Evolutionary conservation across 257 asterid species (phyloP).

Genomic region (Forsythia viridissima): DNA sequence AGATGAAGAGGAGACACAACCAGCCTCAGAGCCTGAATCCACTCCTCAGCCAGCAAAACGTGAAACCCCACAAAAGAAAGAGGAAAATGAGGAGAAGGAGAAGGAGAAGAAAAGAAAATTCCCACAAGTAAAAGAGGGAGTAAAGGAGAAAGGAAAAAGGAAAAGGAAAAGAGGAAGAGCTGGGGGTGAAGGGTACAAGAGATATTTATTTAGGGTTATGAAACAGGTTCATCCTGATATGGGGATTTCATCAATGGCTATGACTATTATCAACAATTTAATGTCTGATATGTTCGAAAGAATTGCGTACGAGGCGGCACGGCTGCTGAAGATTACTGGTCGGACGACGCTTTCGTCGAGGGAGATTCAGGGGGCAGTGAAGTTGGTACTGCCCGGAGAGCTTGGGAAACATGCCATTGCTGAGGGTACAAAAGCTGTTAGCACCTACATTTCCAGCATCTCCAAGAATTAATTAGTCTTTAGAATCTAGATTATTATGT

Average conservation of each 20-base stretch:
- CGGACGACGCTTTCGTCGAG: slow-evolving; percentile 60
- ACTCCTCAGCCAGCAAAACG: slow-evolving; percentile 24
- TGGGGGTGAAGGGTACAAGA: slow-evolving; percentile 56
- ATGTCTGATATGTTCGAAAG: slow-evolving; percentile 81
- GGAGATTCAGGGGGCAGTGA: slow-evolving; percentile 85
- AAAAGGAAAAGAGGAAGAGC: slow-evolving; percentile 33
- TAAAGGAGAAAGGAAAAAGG: slow-evolving; percentile 10
- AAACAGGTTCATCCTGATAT: slow-evolving; percentile 88
- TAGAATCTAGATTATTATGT: too few relatives aligned
- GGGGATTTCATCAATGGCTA: slow-evolving; percentile 74
- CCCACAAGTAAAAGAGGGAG: background rate
- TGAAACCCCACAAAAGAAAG: slow-evolving; percentile 2
- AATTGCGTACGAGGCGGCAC: slow-evolving; percentile 67
- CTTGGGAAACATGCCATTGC: slow-evolving; percentile 79
- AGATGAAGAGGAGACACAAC: slow-evolving; percentile 40
- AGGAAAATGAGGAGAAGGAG: background rate
- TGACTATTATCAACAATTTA: slow-evolving; percentile 64
- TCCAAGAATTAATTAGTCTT: background rate
- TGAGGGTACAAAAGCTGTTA: slow-evolving; percentile 74
- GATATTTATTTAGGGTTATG: slow-evolving; percentile 66
- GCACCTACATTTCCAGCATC: slow-evolving; percentile 32
- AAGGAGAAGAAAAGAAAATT: background rate
- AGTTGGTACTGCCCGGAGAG: slow-evolving; percentile 82
- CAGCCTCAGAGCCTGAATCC: slow-evolving; percentile 24
- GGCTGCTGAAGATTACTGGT: slow-evolving; percentile 40